phyloP scores from a whole-genome alignment of 2,329 filamentous ascomycete species.

The Aspergillus sojae region DNA sequence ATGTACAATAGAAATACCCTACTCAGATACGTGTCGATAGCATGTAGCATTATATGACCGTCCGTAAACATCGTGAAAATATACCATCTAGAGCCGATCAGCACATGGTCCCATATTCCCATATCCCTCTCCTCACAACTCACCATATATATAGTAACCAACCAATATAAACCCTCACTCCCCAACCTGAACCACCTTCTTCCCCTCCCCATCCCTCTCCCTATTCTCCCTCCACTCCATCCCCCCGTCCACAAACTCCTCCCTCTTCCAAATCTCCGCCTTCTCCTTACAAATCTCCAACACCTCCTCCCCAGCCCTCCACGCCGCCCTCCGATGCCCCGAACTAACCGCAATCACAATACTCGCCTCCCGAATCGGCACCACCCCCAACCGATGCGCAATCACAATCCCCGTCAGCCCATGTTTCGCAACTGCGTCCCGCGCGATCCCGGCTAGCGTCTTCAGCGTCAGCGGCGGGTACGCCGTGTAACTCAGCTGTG shows the following conservation, averaged over 20 bases:
- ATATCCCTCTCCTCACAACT: neutral
- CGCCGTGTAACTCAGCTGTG: constrained; percentile 48
- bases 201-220: constrained; percentile 64
- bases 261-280: constrained; percentile 94
- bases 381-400: constrained; percentile 79
- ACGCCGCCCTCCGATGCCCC: constrained; percentile 80
- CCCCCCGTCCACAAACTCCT: constrained; percentile 77
- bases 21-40: constrained; percentile 17
- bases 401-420: constrained; percentile 73
- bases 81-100: neutral
- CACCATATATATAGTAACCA: neutral
- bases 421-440: constrained; percentile 58
- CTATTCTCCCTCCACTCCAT: constrained; percentile 84
- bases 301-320: constrained; percentile 85
- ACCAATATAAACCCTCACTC: neutral
- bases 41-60: constrained; percentile 3
- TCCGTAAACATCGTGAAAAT: neutral
- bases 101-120: neutral
- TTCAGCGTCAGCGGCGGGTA: constrained; percentile 48
- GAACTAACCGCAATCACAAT: constrained; percentile 86
- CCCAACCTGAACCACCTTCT: constrained; percentile 13
- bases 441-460: constrained; percentile 42
- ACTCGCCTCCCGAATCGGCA: constrained; percentile 90
- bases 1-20: constrained; percentile 33
- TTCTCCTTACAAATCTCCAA: constrained; percentile 81